Evolutionary conservation across 1,139 yeast genomes (phyloP).

Genomic region (Diutina siamensis): DNA sequence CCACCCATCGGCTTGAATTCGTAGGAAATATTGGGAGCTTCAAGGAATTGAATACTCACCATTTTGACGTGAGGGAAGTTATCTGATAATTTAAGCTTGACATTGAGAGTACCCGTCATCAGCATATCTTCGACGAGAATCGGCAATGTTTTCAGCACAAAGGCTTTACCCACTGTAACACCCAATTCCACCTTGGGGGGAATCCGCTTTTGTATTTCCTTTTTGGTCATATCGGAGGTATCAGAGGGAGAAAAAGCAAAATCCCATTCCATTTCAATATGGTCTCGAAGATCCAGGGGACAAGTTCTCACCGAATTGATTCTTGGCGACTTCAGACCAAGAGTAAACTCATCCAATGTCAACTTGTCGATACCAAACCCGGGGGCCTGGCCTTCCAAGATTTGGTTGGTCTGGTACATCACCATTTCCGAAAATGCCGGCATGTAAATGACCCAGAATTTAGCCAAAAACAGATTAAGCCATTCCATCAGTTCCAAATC

Average conservation of each 20-base stretch:
- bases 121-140: slow-evolving; percentile 71
- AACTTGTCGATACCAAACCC: slow-evolving; percentile 72
- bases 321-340: slow-evolving; percentile 72
- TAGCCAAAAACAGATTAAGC: slow-evolving; percentile 64
- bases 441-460: slow-evolving; percentile 82
- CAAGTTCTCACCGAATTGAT: slow-evolving; percentile 61
- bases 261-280: slow-evolving; percentile 75
- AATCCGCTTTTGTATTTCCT: slow-evolving; percentile 54
- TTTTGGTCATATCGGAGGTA: slow-evolving; percentile 71
- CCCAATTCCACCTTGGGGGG: slow-evolving; percentile 75
- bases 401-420: slow-evolving; percentile 51
- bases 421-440: slow-evolving; percentile 75
- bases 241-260: slow-evolving; percentile 73
- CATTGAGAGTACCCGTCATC: slow-evolving; percentile 58
- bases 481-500: slow-evolving; percentile 67
- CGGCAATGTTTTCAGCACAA: slow-evolving; percentile 64
- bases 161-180: slow-evolving; percentile 67
- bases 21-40: slow-evolving; percentile 68
- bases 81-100: slow-evolving; percentile 48
- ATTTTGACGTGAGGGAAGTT: slow-evolving; percentile 65
- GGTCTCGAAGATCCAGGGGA: slow-evolving; percentile 52
- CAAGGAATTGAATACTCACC: slow-evolving; percentile 61
- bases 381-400: slow-evolving; percentile 61
- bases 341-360: slow-evolving; percentile 61
- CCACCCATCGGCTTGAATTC: slow-evolving; percentile 83